Base-by-base conservation (phyloP, 2,329 filamentous ascomycete species). In the Fusarium scirpi region DNA sequence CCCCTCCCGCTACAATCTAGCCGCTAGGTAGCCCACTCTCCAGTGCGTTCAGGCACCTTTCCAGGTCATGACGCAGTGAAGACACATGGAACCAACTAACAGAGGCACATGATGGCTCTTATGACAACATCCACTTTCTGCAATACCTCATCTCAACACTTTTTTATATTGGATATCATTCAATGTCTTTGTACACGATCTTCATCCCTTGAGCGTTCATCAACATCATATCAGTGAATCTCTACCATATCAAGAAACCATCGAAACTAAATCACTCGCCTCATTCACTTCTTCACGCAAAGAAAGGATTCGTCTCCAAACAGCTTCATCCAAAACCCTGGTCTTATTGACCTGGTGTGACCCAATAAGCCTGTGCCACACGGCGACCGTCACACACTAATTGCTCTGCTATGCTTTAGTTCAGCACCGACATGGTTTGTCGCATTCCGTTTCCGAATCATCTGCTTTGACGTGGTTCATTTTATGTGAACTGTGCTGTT, bases 311-410 rank as follows among this genome's bases (percentile, higher is more conserved):
- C 52, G 44, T 46, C 55, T 58, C 52, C 63, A 70, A 41, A 41
- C 51, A 48, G n/a, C 51, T 60, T 55, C 40, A 30, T 38, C 34
- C 34, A 38, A n/a, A 62, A 61, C 71, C 72, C 70, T 58, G 58
- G 64, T 58, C 61, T 43, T 30, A 32, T 48, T 43, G 55, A 62
- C 45, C 65, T 60, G 58, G 55, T 58, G 62, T 65, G 63, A 73
- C 67, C 74, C 74, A 76, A 76, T 76, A 65, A 76, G 72, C 74
- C 74, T 55, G 61, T 74, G 74, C 74, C 74, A 76, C 74, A 75
- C 68, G 62, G 65, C 62, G 56, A 63, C 47, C 48, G 57, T 66
- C 60, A 65, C 62, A 67, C 69, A 67, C 67, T 73, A 70, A 69
- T 49, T 60, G 38, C 38, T 55, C 55, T 62, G 47, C 43, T 60